A percentile compares a stretch with the other conserved stretches of the same genome.
Conservation (phyloP, 306 rosid genomes). For the Quercus alba region DNA sequence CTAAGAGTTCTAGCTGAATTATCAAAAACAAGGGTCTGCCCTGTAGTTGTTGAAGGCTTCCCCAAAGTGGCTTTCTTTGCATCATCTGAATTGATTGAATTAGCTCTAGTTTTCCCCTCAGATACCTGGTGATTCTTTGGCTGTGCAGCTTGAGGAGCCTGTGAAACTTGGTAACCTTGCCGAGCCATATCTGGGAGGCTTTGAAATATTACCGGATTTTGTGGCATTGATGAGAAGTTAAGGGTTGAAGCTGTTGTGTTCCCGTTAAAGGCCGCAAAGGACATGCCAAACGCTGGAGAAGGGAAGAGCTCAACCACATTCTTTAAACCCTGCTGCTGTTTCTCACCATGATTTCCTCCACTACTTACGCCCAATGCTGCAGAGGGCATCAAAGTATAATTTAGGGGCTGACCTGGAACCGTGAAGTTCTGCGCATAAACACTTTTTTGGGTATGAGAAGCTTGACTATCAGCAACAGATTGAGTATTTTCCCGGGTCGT, state of each 20-base stretch:
- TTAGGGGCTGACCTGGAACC: slow-evolving; percentile 55
- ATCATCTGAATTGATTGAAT: slow-evolving; percentile 38
- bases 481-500: slow-evolving; percentile 28
- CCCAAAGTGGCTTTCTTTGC: slow-evolving; percentile 44
- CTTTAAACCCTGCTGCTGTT: slow-evolving; percentile 38
- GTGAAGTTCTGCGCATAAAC: slow-evolving; percentile 45
- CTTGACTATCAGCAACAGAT: slow-evolving; percentile 36
- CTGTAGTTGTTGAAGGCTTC: slow-evolving; percentile 34
- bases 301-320: slow-evolving; percentile 47
- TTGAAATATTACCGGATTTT: slow-evolving; percentile 43
- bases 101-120: slow-evolving; percentile 42
- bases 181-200: slow-evolving; percentile 46
- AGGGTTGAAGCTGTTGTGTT: slow-evolving; percentile 39
- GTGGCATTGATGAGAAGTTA: slow-evolving; percentile 44
- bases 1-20: slow-evolving; percentile 57
- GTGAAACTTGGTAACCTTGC: slow-evolving; percentile 47
- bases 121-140: slow-evolving; percentile 40
- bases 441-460: slow-evolving; percentile 38
- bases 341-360: slow-evolving; percentile 43
- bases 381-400: slow-evolving; percentile 56
- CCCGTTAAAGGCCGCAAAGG: slow-evolving; percentile 38
- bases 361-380: slow-evolving; percentile 38
- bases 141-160: slow-evolving; percentile 36
- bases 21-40: slow-evolving; percentile 65
- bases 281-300: slow-evolving; percentile 61